Base-by-base conservation (phyloP, 306 rosid genomes). In the Begonia fuchsioides region DNA sequence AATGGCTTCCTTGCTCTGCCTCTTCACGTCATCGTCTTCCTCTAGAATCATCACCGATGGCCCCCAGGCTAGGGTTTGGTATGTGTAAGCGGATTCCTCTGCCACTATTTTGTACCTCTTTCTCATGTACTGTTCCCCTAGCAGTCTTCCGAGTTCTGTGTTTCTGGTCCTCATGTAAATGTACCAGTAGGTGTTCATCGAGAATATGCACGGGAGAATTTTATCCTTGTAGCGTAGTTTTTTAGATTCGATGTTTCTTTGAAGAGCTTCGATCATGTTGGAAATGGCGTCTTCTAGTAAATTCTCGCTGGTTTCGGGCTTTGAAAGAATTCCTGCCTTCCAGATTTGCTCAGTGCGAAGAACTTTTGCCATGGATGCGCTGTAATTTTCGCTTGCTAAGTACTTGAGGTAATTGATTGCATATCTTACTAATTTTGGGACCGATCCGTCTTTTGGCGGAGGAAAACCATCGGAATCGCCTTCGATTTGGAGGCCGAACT, bases 121-220 rank as follows among this genome's bases (percentile, higher is more conserved):
- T 47, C 58, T 78, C 77, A 76, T 63, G 15, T 72, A 61, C 10
- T 59, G 54, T 46, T 87, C 96, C 3, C 94, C 94, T 50, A 87
- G 14, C 9, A 83, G 55, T 49, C 67, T 65, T 39, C 87, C 86
- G 8, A 87, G 81, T 52, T 83, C 94, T 1, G 96, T 83, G 78
- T 69, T 78, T 39, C 61, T 84, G 1, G 80, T 76, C 49, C 93
- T 70, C 93, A 83, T 87, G 51, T 87, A 87, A 10, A 87, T 87
- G 60, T 87, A 87, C 96, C 96, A 87, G 55, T 80, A 80, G 0
- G 93, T 77, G 51, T 87, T 87, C 96, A 80, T 83, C 10, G 71
- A 46, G 53, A 76, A 83, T 8, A 83, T 49, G 12, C 76, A 68
- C 17, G 65, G 56, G 32, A 78, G 47, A 15, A 64, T 66, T 63